These are phyloP conservation scores for Naganishia vaughanmartiniae DNA, from an alignment of 768 basidiomycete species.

Conservation along the genomic window DNA sequence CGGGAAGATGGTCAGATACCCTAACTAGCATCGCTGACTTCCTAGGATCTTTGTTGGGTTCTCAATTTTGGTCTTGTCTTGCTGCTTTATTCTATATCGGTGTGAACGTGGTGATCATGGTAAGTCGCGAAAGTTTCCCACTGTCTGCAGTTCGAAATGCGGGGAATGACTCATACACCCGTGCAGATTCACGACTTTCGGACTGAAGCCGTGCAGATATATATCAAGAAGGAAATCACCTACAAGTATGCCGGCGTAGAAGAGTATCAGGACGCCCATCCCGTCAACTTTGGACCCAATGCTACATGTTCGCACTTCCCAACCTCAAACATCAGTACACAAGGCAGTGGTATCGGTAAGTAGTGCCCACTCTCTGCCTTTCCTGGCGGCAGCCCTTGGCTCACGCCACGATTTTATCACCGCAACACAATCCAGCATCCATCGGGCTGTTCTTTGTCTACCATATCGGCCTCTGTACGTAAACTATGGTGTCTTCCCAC, in stretches of 20 bases:
- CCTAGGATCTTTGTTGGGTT: neutral
- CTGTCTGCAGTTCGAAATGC: neutral
- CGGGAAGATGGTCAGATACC: neutral
- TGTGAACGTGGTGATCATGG: slow-evolving; percentile 5
- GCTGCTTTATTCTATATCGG: neutral
- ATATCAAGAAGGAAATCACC: neutral
- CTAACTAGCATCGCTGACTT: neutral
- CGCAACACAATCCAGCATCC: neutral
- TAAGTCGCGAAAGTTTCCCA: neutral
- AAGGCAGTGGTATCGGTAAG: neutral
- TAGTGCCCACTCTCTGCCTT: too few species aligned
- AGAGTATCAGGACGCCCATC: neutral
- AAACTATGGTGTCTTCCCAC: too few species aligned
- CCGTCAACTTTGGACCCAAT: neutral
- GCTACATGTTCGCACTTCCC: slow-evolving; percentile 10
- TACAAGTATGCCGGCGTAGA: neutral
- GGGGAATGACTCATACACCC: neutral
- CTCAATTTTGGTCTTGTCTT: neutral
- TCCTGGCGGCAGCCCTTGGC: neutral
- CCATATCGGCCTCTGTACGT: slow-evolving; percentile 10
- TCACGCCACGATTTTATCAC: neutral
- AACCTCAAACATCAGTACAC: neutral
- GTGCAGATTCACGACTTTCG: slow-evolving; percentile 4
- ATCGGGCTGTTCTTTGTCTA: slow-evolving; percentile 1
- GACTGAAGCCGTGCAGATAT: neutral